These are phyloP conservation scores for Dendrocalamus latiflorus DNA, from an alignment of 202 grass and related monocot genomes.

Conservation along the genomic window DNA sequence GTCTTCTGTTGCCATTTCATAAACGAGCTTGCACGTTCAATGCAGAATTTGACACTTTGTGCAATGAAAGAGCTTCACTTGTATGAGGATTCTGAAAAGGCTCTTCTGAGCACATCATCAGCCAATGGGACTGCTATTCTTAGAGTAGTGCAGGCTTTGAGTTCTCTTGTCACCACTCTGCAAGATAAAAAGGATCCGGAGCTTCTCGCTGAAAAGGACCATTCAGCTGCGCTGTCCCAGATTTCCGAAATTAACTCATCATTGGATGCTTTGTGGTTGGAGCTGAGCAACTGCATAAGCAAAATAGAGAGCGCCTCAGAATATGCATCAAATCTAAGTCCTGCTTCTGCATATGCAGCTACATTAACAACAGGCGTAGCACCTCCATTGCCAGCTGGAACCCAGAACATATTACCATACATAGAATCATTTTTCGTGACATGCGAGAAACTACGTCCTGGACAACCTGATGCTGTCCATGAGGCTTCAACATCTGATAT, in stretches of 20 bases:
- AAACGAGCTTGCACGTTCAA: constrained; percentile 80
- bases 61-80: constrained; percentile 85
- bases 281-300: constrained; percentile 95
- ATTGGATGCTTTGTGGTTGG: constrained; percentile 82
- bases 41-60: constrained; percentile 64
- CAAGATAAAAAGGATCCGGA: constrained; percentile 76
- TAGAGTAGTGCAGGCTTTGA: constrained; percentile 91
- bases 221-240: constrained; percentile 59
- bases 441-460: constrained; percentile 81
- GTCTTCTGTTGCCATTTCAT: constrained; percentile 87
- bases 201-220: constrained; percentile 51
- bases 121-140: constrained; percentile 91
- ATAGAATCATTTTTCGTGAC: constrained; percentile 98
- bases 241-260: constrained; percentile 77
- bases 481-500: constrained; percentile 75
- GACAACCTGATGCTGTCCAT: constrained; percentile 62
- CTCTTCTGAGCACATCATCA: constrained; percentile 84
- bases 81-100: constrained; percentile 92
- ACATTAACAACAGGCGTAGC: constrained; percentile 56
- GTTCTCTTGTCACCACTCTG: constrained; percentile 76
- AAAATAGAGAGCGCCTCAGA: constrained; percentile 92
- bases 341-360: constrained; percentile 43
- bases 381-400: constrained; percentile 81
- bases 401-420: constrained; percentile 95
- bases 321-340: constrained; percentile 48